These are phyloP conservation scores for Chenopodium quinoa DNA, from an alignment of 148 eudicot species.

Conservation along the genomic window DNA sequence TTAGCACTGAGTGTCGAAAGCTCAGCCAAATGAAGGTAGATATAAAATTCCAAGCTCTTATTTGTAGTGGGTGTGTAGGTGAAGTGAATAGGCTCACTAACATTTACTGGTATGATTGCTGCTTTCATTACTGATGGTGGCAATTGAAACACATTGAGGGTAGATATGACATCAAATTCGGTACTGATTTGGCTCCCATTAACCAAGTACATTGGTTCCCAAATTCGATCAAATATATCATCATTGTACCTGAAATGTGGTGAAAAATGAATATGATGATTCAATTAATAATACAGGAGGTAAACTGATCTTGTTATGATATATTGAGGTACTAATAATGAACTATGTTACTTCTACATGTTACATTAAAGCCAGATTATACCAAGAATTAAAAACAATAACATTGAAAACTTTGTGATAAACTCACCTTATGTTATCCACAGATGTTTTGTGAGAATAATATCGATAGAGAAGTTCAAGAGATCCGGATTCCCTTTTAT, in stretches of 20 bases:
- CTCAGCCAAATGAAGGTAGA: conserved; percentile 46
- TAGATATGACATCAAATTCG: not conserved
- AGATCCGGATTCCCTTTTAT: conserved; percentile 24
- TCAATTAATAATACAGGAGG: not conserved
- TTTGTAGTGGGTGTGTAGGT: not conserved
- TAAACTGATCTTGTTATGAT: too few species aligned
- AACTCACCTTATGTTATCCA: too few species aligned
- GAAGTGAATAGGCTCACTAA: conserved; percentile 10
- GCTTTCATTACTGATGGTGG: conserved; percentile 36
- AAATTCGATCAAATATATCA: conserved; percentile 42
- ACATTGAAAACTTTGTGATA: too few species aligned
- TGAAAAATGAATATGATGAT: too few species aligned
- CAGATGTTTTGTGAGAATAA: conserved; percentile 5
- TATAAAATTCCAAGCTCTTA: conserved; percentile 11
- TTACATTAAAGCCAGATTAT: too few species aligned
- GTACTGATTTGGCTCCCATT: not conserved
- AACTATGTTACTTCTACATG: too few species aligned
- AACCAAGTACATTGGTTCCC: conserved; percentile 13
- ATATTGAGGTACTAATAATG: too few species aligned
- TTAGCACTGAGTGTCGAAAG: conserved; percentile 13
- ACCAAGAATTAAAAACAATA: too few species aligned
- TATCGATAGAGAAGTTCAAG: conserved; percentile 15
- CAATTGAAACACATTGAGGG: not conserved
- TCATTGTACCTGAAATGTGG: conserved; percentile 29
- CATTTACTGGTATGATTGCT: conserved; percentile 18